A percentile compares a stretch with the other conserved stretches of the same genome.
Evolutionary conservation across 495 filamentous ascomycete genomes (phyloP).

Genomic region (Rhypophila decipiens): DNA sequence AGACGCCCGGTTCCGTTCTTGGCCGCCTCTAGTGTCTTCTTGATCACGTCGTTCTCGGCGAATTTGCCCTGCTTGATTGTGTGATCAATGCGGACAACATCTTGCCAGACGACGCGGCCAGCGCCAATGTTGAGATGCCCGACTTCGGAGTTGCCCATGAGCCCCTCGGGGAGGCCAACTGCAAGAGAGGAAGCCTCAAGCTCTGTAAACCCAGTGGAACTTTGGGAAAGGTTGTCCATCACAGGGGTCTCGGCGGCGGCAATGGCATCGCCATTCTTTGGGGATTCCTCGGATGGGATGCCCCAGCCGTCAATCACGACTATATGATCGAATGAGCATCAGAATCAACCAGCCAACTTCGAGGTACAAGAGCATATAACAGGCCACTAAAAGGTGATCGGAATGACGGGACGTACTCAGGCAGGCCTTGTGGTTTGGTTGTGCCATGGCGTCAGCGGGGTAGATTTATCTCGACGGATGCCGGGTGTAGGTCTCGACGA

Average conservation of each 20-base stretch:
- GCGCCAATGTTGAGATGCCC: constrained; percentile 98
- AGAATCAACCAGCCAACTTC: constrained; percentile 49
- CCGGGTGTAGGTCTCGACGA: background rate
- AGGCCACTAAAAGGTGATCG: constrained; percentile 38
- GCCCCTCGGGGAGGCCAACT: constrained; percentile 88
- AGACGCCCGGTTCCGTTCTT: constrained; percentile 87
- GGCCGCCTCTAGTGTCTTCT: constrained; percentile 68
- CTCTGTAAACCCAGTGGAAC: constrained; percentile 48
- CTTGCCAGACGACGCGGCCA: constrained; percentile 97
- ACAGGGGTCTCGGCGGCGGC: constrained; percentile 82
- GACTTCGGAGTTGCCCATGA: constrained; percentile 99
- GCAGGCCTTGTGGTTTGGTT: constrained; percentile 86
- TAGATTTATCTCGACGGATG: constrained; percentile 1
- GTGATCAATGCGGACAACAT: constrained; percentile 96
- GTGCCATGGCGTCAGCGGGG: constrained; percentile 46
- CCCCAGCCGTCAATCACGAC: constrained; percentile 99
- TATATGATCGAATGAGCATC: constrained; percentile 38
- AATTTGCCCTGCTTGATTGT: constrained; percentile 86
- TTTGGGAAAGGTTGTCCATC: constrained; percentile 37
- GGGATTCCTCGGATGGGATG: constrained; percentile 69
- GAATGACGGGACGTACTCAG: constrained; percentile 63
- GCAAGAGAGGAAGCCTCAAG: constrained; percentile 94
- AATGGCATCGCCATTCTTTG: constrained; percentile 87
- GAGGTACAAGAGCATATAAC: constrained; percentile 43
- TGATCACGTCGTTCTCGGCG: constrained; percentile 69